These are phyloP conservation scores for Beverwykella pulmonaria DNA, from an alignment of 495 filamentous ascomycete genomes.

Conservation along the genomic window DNA sequence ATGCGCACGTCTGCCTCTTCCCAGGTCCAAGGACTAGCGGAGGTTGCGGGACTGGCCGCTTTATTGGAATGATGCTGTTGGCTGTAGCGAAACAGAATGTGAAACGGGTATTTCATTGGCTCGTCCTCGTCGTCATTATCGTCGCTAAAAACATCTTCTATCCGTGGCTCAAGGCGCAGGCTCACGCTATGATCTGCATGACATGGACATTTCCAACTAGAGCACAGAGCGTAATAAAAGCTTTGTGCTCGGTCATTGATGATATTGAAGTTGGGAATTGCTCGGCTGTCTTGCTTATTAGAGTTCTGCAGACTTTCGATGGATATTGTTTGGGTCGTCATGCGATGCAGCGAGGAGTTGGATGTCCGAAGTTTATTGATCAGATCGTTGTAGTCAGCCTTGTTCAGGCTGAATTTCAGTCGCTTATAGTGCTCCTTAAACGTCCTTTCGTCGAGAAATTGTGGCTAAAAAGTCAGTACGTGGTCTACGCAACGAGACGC, in stretches of 20 bases:
- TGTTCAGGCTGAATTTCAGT: conserved; percentile 27
- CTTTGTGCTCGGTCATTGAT: conserved; percentile 25
- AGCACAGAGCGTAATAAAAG: conserved; percentile 18
- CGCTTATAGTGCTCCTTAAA: conserved; percentile 27
- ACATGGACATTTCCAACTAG: conserved; percentile 29
- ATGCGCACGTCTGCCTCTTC: conserved; percentile 28
- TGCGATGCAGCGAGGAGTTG: conserved; percentile 19
- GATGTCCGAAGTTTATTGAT: conserved; percentile 15
- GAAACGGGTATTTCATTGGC: conserved; percentile 26
- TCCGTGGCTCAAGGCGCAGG: conserved; percentile 20
- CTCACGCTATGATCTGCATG: conserved; percentile 31
- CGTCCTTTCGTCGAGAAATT: conserved; percentile 23
- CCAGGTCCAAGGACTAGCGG: conserved; percentile 20
- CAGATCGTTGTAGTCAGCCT: conserved; percentile 27
- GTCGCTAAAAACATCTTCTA: conserved; percentile 23
- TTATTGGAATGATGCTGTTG: background rate
- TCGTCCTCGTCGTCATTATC: conserved; percentile 6
- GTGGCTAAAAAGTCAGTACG: conserved; percentile 11
- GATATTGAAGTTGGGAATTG: conserved; percentile 19
- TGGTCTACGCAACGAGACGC: too few relatives aligned
- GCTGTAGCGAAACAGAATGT: conserved; percentile 24
- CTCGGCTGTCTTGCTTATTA: background rate
- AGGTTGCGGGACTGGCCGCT: background rate
- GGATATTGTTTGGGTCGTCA: conserved; percentile 30
- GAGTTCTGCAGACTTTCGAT: conserved; percentile 10